Conservation (phyloP, 225 moss, liverwort and hornwort genomes). For the Neckera pumila region DNA sequence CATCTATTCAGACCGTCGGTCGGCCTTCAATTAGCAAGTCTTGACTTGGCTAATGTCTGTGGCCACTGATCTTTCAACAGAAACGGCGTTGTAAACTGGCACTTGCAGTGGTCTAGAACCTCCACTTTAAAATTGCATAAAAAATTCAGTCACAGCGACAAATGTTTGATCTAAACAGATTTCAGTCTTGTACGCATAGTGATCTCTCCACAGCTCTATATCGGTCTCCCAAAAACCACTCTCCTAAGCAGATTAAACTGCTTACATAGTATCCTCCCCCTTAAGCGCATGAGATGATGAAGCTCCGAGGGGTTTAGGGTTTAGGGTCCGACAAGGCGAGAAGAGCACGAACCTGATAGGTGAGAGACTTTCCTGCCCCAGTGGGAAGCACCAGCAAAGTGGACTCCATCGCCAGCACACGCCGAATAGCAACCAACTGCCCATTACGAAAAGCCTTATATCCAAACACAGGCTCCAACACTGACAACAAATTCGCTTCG, state of each 20-base stretch:
- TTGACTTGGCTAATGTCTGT: not conserved
- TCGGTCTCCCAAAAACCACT: not conserved
- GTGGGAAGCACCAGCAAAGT: conserved; percentile 88
- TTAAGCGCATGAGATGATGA: not conserved
- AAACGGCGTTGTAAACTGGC: not conserved
- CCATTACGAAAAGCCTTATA: conserved; percentile 56
- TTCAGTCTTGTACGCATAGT: no score
- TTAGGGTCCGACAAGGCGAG: not conserved
- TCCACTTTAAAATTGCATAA: not conserved
- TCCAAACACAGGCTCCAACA: conserved; percentile 55
- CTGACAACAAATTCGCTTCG: conserved; percentile 35
- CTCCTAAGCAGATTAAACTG: not conserved
- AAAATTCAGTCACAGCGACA: not conserved
- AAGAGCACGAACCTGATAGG: conserved; percentile 62
- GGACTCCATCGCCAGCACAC: conserved; percentile 55
- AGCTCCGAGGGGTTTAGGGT: not conserved
- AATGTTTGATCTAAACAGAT: not conserved
- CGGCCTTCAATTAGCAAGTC: not conserved
- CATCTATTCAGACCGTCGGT: not conserved
- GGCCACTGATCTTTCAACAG: not conserved
- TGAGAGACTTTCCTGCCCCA: conserved; percentile 87
- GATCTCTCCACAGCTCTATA: not conserved
- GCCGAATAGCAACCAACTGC: conserved; percentile 57
- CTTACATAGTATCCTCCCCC: not conserved
- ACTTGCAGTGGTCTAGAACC: not conserved